Percentiles rank a stretch among this genome's conserved stretches.
Evolutionary conservation across 495 filamentous ascomycete genomes (phyloP).

Genomic region (Ascodesmis nigricans): DNA sequence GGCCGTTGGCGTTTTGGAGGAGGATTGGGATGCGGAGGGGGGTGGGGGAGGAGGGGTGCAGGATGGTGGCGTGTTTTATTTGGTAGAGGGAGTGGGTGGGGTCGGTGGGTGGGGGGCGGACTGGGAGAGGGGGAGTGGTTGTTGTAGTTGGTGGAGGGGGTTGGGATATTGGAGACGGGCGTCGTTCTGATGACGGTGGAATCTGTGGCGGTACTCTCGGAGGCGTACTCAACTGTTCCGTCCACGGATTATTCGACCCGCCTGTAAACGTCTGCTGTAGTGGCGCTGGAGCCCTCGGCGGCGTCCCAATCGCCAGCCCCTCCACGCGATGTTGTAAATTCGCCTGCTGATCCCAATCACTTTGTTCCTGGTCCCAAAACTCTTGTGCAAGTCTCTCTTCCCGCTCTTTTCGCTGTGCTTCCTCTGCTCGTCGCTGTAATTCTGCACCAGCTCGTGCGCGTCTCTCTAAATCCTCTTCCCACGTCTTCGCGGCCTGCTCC

Average conservation of each 20-base stretch:
- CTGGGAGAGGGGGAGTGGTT: not conserved
- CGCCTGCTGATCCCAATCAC: conserved; percentile 4
- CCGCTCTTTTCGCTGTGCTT: conserved; percentile 10
- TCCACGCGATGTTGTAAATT: not conserved
- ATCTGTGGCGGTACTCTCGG: too few species aligned
- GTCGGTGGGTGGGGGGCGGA: not conserved
- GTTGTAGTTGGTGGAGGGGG: not conserved
- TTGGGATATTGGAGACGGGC: not conserved
- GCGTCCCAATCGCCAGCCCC: conserved; percentile 3
- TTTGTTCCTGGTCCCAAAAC: conserved; percentile 18
- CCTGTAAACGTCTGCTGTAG: too few species aligned
- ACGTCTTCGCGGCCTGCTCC: conserved; percentile 17
- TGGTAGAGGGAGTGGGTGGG: conserved; percentile 19
- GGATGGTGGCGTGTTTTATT: conserved; percentile 18
- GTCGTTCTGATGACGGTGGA: not conserved
- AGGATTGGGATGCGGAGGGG: conserved; percentile 51
- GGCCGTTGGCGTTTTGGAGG: conserved; percentile 80
- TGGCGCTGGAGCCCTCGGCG: conserved; percentile 1
- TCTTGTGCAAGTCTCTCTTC: conserved; percentile 16
- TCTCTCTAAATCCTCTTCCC: conserved; percentile 21
- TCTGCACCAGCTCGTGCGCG: conserved; percentile 15
- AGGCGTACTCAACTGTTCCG: not conserved
- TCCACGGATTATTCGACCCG: conserved; percentile 3
- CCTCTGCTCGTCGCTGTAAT: conserved; percentile 17
- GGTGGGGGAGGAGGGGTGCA: conserved; percentile 10